These are phyloP conservation scores for Saccharomycopsis hybrid DNA, from an alignment of 1,139 yeast species.

Conservation along the genomic window DNA sequence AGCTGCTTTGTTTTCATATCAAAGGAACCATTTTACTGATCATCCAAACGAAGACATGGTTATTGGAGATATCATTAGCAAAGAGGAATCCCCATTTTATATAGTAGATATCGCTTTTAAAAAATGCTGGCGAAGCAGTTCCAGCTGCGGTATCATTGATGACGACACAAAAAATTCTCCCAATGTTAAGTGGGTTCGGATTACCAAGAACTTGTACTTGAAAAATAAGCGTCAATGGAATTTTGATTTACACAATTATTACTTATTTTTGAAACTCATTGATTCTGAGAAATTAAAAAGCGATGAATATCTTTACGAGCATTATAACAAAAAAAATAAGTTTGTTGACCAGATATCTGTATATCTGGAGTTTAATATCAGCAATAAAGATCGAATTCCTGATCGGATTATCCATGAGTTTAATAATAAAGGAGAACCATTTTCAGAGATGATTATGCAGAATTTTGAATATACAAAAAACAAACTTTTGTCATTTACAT, in stretches of 20 bases:
- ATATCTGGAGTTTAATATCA: slow-evolving; percentile 1
- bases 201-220: slow-evolving; percentile 16
- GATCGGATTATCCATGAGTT: slow-evolving; percentile 12
- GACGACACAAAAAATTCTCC: slow-evolving; percentile 9
- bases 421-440: slow-evolving; percentile 8
- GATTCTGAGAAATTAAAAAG: slow-evolving; percentile 11
- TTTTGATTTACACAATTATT: slow-evolving; percentile 8
- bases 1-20: too few relatives aligned
- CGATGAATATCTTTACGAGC: slow-evolving; percentile 11
- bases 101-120: slow-evolving; percentile 18
- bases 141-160: slow-evolving; percentile 12
- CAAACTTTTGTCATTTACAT: not conserved
- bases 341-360: slow-evolving; percentile 18
- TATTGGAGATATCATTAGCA: too few relatives aligned
- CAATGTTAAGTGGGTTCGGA: slow-evolving; percentile 13
- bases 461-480: slow-evolving; percentile 13
- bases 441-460: slow-evolving; percentile 14
- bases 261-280: slow-evolving; percentile 16
- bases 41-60: too few relatives aligned
- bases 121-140: slow-evolving; percentile 10
- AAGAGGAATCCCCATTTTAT: too few relatives aligned
- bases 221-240: slow-evolving; percentile 16
- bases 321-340: slow-evolving; percentile 9
- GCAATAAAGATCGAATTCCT: slow-evolving; percentile 11
- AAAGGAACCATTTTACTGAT: too few relatives aligned